phyloP scores from a whole-genome alignment of 257 asterid species.

The Coffea eugenioides region DNA sequence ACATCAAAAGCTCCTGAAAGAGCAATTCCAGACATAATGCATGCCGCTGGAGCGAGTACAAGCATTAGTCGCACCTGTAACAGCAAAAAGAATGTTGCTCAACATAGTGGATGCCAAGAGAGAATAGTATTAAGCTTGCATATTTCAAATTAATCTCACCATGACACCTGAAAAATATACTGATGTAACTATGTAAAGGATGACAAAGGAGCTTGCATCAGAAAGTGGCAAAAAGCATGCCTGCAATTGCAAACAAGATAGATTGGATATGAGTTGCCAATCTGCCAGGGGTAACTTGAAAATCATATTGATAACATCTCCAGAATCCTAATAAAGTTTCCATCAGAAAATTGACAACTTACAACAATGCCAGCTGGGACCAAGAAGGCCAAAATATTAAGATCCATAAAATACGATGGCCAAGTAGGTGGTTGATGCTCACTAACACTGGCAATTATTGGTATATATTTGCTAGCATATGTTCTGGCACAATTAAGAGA shows the following conservation, averaged over 20 bases:
- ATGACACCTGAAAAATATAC: slow-evolving; percentile 98
- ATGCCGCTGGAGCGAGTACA: slow-evolving; percentile 99
- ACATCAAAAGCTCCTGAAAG: slow-evolving; percentile 92
- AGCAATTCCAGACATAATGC: slow-evolving; percentile 99
- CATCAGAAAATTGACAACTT: slow-evolving; percentile 38
- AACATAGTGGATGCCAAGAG: slow-evolving; percentile 9
- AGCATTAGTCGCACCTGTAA: slow-evolving; percentile 96
- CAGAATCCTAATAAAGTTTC: background rate
- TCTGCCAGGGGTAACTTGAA: background rate
- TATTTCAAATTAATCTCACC: slow-evolving; percentile 46
- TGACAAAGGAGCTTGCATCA: slow-evolving; percentile 95
- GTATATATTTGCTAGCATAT: slow-evolving; percentile 99
- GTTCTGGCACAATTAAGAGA: slow-evolving; percentile 61
- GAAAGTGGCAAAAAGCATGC: slow-evolving; percentile 97
- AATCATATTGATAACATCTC: background rate
- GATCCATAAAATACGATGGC: slow-evolving; percentile 99
- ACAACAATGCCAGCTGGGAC: slow-evolving; percentile 98
- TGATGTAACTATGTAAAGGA: slow-evolving; percentile 94
- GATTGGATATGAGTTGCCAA: slow-evolving; percentile 6
- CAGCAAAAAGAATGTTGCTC: slow-evolving; percentile 23
- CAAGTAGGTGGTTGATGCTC: slow-evolving; percentile 99
- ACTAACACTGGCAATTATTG: slow-evolving; percentile 98
- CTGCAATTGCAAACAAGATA: slow-evolving; percentile 44
- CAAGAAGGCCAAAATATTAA: slow-evolving; percentile 92
- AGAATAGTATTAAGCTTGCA: background rate